Evolutionary conservation across 345 rosid species (phyloP).

Genomic region (Lepidium africanum): DNA sequence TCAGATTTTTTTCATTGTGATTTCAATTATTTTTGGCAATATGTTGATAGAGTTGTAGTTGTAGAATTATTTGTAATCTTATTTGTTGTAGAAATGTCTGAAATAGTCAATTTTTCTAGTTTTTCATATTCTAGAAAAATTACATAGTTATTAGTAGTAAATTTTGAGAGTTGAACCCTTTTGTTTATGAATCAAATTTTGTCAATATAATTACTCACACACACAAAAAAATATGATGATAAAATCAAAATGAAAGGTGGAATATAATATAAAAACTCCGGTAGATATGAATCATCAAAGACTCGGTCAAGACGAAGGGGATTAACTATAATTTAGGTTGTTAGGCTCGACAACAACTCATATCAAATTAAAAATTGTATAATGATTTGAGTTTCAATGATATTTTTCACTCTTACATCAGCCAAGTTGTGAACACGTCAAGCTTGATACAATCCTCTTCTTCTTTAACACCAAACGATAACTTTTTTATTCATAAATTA

Average conservation of each 20-base stretch:
- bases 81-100: too few relatives aligned
- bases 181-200: too few relatives aligned
- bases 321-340: not conserved
- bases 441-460: not conserved
- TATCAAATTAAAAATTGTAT: not conserved
- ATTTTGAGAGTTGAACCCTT: too few relatives aligned
- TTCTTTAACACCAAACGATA: not conserved
- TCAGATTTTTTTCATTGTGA: too few relatives aligned
- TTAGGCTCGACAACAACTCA: not conserved
- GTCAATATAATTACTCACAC: too few relatives aligned
- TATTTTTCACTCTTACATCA: not conserved
- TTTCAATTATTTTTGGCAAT: too few relatives aligned
- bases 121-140: too few relatives aligned
- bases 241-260: not conserved
- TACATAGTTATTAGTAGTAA: too few relatives aligned
- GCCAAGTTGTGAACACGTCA: constrained; percentile 15
- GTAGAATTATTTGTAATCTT: too few relatives aligned
- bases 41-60: too few relatives aligned
- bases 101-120: too few relatives aligned
- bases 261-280: not conserved
- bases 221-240: not conserved
- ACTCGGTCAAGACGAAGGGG: not conserved
- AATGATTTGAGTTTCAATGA: not conserved
- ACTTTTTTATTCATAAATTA: not conserved
- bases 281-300: not conserved